Evolutionary conservation across 2,329 filamentous ascomycete species (phyloP), one percentile per base, ranked within the genome.

Genomic region (Diaporthe vaccinii): DNA sequence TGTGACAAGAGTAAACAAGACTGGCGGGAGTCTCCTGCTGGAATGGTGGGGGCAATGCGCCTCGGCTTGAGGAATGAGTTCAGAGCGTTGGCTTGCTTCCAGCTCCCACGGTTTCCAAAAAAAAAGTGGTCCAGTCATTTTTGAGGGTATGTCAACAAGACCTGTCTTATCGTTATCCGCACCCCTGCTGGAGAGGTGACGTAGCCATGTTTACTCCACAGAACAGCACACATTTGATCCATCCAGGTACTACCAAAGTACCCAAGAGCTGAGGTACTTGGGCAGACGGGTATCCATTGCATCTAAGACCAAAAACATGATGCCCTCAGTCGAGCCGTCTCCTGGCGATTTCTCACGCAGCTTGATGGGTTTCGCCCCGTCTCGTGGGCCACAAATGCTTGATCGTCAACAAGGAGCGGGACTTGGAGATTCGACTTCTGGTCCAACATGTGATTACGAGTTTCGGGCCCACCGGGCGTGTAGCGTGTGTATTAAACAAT

Each of bases 371-470:
- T 34, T 36, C 39, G 36, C 41, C n/a, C 25, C 17, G 20, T 36
- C 25, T 28, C 41, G n/a, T 8, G 34, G 31, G 49, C 53, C 34
- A 14, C 17, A 7, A 25, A 51, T 14, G 15, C 9, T 41, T 53
- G 34, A 28, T 6, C 39, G 49, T 65, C n/a, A 28, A 31, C 7
- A 22, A 28, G 14, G 1, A 34, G 2, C 34, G 20, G 53, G 53
- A 55, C 34, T 15, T n/a, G 20, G 28, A 69, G 36, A 14, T 31
- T 41, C 46, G 46, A 31, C 25, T 14, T 55, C 3, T 44, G 4
- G 41, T n/a, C 46, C 67, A 62, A 73, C 71, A 73, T 73, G 71
- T 73, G 71, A 73, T 65, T 65, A 4, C 39, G 34, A 65, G 41
- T 22, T 51, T 34, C 36, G 59, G 44, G 31, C 59, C 34, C 70